A percentile compares a stretch with the other conserved stretches of the same genome.
phyloP scores from a whole-genome alignment of 1,284 basidiomycete species.

The Mycosarcoma mackinlayi region DNA sequence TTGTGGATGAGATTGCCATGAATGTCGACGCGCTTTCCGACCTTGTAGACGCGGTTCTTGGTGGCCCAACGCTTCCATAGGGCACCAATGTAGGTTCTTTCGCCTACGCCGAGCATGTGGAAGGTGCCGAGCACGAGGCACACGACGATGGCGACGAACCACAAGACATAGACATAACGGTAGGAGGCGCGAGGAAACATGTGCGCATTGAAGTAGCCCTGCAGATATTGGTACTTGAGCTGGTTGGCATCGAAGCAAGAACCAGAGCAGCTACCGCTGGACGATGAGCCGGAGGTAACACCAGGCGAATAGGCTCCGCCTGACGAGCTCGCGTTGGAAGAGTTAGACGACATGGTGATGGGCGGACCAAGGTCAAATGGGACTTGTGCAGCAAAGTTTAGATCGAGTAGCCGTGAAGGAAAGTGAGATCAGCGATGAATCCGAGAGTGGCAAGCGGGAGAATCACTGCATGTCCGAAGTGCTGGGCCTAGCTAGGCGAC shows the following conservation, averaged over 20 bases:
- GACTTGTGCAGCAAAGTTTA: too few relatives aligned
- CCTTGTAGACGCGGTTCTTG: conserved; percentile 54
- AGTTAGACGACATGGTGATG: conserved; percentile 25
- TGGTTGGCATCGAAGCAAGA: conserved; percentile 47
- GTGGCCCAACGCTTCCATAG: conserved; percentile 62
- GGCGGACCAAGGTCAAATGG: not conserved
- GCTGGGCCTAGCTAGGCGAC: too few relatives aligned
- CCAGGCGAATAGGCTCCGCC: conserved; percentile 42
- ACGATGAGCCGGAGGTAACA: conserved; percentile 13
- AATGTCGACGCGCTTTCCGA: conserved; percentile 45
- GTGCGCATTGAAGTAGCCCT: conserved; percentile 68
- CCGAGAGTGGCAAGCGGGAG: too few relatives aligned
- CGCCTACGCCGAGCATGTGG: conserved; percentile 62
- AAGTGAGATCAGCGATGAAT: too few relatives aligned
- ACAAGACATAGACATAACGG: conserved; percentile 70
- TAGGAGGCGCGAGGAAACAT: conserved; percentile 69
- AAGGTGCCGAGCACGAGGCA: conserved; percentile 63
- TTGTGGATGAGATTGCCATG: conserved; percentile 32
- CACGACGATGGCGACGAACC: conserved; percentile 65
- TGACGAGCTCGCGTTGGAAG: conserved; percentile 24
- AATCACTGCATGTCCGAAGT: too few relatives aligned
- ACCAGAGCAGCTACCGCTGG: conserved; percentile 42
- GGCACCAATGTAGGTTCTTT: conserved; percentile 58
- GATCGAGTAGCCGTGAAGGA: too few relatives aligned
- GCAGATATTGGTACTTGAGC: conserved; percentile 56